phyloP scores from a whole-genome alignment of 2,329 filamentous ascomycete species.

The Apiospora pterosperma region DNA sequence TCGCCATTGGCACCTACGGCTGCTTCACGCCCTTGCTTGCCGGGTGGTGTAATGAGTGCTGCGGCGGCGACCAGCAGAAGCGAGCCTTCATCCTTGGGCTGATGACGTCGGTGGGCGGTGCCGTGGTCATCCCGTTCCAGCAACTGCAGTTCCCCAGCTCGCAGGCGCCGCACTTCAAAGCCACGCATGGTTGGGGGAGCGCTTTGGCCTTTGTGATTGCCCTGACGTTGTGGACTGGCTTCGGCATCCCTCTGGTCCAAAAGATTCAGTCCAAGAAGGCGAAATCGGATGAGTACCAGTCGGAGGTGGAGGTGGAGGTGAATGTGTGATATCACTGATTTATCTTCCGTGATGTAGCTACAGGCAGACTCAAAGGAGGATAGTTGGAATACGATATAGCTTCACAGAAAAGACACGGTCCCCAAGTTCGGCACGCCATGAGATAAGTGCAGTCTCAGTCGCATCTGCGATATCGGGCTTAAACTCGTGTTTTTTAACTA shows the following conservation, averaged over 20 bases:
- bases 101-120: constrained; percentile 33
- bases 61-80: constrained; percentile 39
- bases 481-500: too few relatives aligned
- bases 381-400: neutral
- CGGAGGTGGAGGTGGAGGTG: neutral
- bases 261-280: constrained; percentile 15
- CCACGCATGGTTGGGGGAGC: constrained; percentile 32
- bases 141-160: constrained; percentile 34
- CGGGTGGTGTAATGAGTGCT: constrained; percentile 37
- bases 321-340: neutral
- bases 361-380: neutral
- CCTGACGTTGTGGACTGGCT: constrained; percentile 12
- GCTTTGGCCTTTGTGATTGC: constrained; percentile 12
- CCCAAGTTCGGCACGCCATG: too few relatives aligned
- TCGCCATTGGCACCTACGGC: constrained; percentile 36
- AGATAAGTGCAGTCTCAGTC: neutral
- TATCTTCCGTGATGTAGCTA: neutral
- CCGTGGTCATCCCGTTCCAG: constrained; percentile 36
- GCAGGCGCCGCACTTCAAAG: constrained; percentile 30
- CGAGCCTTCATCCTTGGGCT: constrained; percentile 37
- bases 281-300: neutral
- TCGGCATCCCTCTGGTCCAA: constrained; percentile 11
- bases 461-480: neutral
- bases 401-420: neutral
- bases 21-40: constrained; percentile 39